phyloP scores from a whole-genome alignment of 805 yeast genomes.

The Lipomyces kockii region DNA sequence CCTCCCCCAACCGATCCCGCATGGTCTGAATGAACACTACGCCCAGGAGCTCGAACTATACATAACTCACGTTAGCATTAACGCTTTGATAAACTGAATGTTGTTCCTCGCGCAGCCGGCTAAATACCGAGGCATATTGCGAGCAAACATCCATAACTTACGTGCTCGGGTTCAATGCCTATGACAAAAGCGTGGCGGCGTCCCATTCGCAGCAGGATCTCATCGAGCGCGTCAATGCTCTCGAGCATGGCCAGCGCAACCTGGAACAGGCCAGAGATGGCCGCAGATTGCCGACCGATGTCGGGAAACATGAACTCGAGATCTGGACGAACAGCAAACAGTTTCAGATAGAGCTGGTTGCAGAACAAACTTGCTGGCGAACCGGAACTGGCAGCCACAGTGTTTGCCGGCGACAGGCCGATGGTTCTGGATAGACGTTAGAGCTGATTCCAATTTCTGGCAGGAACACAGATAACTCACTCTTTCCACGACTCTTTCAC shows the following conservation, averaged over 20 bases:
- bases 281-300: slow-evolving; percentile 63
- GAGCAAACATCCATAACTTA: slow-evolving; percentile 12
- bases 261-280: slow-evolving; percentile 65
- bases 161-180: slow-evolving; percentile 55
- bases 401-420: slow-evolving; percentile 29
- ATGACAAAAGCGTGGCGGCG: slow-evolving; percentile 61
- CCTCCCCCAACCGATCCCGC: slow-evolving; percentile 54
- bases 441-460: background rate
- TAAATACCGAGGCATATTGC: slow-evolving; percentile 16
- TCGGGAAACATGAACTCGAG: slow-evolving; percentile 61
- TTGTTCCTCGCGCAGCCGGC: background rate
- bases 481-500: slow-evolving; percentile 29
- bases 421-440: slow-evolving; percentile 16
- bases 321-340: slow-evolving; percentile 53
- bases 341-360: slow-evolving; percentile 60
- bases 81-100: background rate
- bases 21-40: slow-evolving; percentile 63
- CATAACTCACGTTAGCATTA: background rate
- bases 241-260: slow-evolving; percentile 60
- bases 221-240: slow-evolving; percentile 55
- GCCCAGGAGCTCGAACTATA: slow-evolving; percentile 59
- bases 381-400: slow-evolving; percentile 12
- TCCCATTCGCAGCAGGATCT: slow-evolving; percentile 57
- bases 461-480: slow-evolving; percentile 6
- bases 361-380: slow-evolving; percentile 51